Base-by-base conservation (phyloP, 768 basidiomycete genomes). In the Tremella yokohamensis region DNA sequence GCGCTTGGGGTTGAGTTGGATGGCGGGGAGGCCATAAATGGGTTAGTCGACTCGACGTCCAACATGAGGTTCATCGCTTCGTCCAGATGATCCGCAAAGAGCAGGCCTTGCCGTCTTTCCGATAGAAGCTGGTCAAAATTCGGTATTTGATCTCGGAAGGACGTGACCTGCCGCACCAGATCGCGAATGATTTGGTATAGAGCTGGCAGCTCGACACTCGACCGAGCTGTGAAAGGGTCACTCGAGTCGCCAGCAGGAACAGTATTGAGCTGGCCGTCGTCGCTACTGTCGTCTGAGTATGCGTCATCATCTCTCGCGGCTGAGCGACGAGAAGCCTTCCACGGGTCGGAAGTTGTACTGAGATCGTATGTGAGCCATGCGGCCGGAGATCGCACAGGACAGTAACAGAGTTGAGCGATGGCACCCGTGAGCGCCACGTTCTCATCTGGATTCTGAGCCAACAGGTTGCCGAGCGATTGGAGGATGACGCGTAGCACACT, bases 11-110 rank as follows among this genome's bases (percentile, higher is more conserved):
- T 48, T 18, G 22, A 44, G 26, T 13, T 25, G n/a, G 26, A 50
- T 12, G 56, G 57, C 20, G 56, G 34, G 20, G 65, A 50, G 3
- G 52, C 34, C 16, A 54, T 52, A 20, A 61, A 62, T 16, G 48
- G 40, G 50, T 45, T 47, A 9, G 61, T 45, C 4, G 83, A 80
- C 1, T 81, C 79, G 20, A 87, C 75, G 57, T 91, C 87, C 54
- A 91, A 78, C 13, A 80, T 82, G 47, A 90, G 79, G 45, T 82
- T 87, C 57, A 97, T 79, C 2, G 93, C 93, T 67, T 97, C 94
- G 37, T 85, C 88, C 37, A 96, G 79, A 72, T 92, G 92, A 77
- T 96, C 92, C 2, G 87, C 87, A 76, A 94, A 96, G 16, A 94
- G 78, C 8, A 98, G 80, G 1, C 92, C 93, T 70, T 87, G 87